A percentile compares a stretch with the other conserved stretches of the same genome.
These are phyloP conservation scores for Xylaria sp. DNA, from an alignment of 495 filamentous ascomycete species.

Conservation along the genomic window DNA sequence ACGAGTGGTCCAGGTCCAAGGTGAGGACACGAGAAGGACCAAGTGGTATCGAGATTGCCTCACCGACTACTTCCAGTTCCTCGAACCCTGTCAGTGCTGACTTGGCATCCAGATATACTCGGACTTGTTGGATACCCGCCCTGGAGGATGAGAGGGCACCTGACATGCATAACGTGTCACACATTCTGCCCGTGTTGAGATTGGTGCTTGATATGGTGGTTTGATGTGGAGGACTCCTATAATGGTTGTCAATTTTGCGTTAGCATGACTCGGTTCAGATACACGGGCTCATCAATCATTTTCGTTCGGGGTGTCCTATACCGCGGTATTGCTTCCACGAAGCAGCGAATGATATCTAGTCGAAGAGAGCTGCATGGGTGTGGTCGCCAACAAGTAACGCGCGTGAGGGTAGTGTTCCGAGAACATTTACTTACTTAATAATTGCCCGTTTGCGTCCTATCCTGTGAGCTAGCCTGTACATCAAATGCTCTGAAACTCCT, in stretches of 20 bases:
- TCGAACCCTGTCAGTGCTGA: background rate
- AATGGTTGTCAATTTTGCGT: background rate
- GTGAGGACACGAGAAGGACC: background rate
- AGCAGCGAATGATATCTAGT: background rate
- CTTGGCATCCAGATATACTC: constrained; percentile 4
- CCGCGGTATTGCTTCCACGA: background rate
- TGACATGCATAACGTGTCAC: background rate
- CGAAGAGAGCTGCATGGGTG: background rate
- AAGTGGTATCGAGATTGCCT: background rate
- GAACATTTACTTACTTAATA: background rate
- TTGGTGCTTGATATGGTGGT: background rate
- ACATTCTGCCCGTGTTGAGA: background rate
- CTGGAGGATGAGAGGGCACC: background rate
- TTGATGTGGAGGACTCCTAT: background rate
- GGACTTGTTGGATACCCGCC: background rate
- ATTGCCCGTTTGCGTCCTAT: background rate
- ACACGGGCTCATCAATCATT: background rate
- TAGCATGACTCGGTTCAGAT: background rate
- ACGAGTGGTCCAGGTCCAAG: background rate
- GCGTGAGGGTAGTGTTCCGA: background rate
- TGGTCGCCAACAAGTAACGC: background rate
- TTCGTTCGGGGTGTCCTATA: background rate
- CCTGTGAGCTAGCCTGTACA: constrained; percentile 3
- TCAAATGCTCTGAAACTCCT: background rate
- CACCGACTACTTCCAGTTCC: background rate